Percentiles rank a stretch among this genome's conserved stretches.
Conservation (phyloP, 164 flowering plant genomes). For the Dillenia suffruticosa region DNA sequence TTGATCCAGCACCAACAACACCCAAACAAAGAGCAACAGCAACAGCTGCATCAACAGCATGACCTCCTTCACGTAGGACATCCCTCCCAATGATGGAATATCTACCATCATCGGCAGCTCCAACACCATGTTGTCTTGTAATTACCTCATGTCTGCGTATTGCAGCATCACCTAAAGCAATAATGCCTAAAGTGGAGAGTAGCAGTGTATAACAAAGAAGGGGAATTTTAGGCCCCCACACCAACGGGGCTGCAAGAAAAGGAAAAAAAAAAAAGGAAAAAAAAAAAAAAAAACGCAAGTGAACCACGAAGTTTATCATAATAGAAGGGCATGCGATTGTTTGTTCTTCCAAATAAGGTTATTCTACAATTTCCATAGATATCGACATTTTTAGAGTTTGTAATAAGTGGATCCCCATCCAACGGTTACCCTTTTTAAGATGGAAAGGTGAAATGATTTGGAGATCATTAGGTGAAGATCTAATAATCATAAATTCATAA, state of each 20-base stretch:
- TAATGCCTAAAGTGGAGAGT: constrained; percentile 8
- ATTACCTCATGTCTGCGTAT: constrained; percentile 22
- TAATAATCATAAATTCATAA: too few species aligned
- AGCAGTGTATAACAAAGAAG: constrained; percentile 8
- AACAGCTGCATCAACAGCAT: constrained; percentile 65
- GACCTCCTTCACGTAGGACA: constrained; percentile 49
- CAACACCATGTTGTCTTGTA: constrained; percentile 33
- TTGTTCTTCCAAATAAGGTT: too few species aligned
- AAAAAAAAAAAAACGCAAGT: too few species aligned
- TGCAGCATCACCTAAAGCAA: background rate
- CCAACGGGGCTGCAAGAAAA: constrained; percentile 14
- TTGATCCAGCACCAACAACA: constrained; percentile 64
- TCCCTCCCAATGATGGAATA: constrained; percentile 54
- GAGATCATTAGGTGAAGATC: too few species aligned
- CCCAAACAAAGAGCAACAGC: constrained; percentile 66
- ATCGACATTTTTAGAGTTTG: too few species aligned
- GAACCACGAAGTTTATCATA: too few species aligned
- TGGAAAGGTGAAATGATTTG: too few species aligned
- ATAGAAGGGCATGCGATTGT: too few species aligned
- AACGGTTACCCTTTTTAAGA: too few species aligned
- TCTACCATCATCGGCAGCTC: constrained; percentile 55
- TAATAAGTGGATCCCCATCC: too few species aligned
- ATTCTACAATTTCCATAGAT: too few species aligned
- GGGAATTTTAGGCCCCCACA: constrained; percentile 8
- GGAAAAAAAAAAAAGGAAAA: too few species aligned